A percentile compares a stretch with the other conserved stretches of the same genome.
Evolutionary conservation across 306 rosid genomes (phyloP).

Genomic region (Vigna trinervia): DNA sequence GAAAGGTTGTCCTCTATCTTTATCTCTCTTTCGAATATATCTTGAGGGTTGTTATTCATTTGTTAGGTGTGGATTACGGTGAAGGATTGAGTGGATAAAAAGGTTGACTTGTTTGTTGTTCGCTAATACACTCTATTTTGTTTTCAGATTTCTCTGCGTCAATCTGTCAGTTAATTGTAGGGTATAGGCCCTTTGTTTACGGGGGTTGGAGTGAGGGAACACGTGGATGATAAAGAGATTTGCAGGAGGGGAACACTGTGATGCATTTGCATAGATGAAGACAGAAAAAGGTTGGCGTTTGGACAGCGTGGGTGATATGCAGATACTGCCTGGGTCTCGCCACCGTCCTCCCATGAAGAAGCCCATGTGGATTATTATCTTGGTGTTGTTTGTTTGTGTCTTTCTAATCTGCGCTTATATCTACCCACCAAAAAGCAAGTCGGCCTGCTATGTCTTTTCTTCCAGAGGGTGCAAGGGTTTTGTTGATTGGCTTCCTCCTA

Average conservation of each 20-base stretch:
- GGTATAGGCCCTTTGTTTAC: constrained; percentile 13
- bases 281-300: constrained; percentile 70
- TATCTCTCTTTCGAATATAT: neutral
- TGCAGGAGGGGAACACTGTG: constrained; percentile 47
- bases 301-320: constrained; percentile 82
- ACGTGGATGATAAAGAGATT: constrained; percentile 35
- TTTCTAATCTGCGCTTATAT: constrained; percentile 84
- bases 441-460: constrained; percentile 84
- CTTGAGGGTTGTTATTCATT: constrained; percentile 15
- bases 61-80: constrained; percentile 20
- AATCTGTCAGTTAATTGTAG: constrained; percentile 35
- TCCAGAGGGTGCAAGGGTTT: constrained; percentile 77
- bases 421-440: constrained; percentile 73
- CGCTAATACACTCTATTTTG: constrained; percentile 14
- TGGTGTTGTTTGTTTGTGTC: constrained; percentile 80
- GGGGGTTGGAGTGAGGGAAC: constrained; percentile 36
- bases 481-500: constrained; percentile 89
- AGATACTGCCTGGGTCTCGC: constrained; percentile 79
- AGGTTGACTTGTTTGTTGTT: constrained; percentile 16
- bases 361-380: constrained; percentile 88
- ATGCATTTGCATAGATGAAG: constrained; percentile 77
- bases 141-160: constrained; percentile 48
- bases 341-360: constrained; percentile 82
- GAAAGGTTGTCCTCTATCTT: neutral
- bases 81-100: constrained; percentile 6